A percentile compares a stretch with the other conserved stretches of the same genome.
phyloP scores from a whole-genome alignment of 139 green algal genomes.

The Chara braunii region DNA sequence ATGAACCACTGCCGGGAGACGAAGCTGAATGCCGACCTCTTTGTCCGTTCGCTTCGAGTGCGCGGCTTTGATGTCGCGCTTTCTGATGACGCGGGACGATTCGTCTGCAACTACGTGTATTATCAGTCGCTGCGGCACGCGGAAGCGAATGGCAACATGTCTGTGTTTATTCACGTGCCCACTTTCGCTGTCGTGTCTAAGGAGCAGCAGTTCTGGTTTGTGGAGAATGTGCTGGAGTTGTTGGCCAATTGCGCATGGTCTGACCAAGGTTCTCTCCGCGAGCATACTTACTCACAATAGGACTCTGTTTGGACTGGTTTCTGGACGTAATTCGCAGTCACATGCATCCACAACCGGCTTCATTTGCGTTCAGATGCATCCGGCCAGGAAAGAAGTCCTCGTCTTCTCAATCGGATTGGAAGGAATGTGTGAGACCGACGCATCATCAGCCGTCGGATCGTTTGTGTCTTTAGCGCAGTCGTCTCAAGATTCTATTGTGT shows the following conservation, averaged over 20 bases:
- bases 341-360: too few relatives aligned
- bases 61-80: conserved; percentile 13
- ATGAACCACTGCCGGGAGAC: conserved; percentile 8
- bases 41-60: conserved; percentile 4
- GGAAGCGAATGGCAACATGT: neutral
- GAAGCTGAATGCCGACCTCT: neutral
- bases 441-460: too few relatives aligned
- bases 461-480: too few relatives aligned
- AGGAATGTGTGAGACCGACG: too few relatives aligned
- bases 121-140: conserved; percentile 39
- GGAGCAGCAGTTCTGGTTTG: conserved; percentile 24
- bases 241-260: conserved; percentile 24
- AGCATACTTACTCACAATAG: too few relatives aligned
- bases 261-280: too few relatives aligned
- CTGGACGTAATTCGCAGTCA: too few relatives aligned
- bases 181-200: conserved; percentile 29
- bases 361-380: too few relatives aligned
- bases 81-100: conserved; percentile 32
- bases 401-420: too few relatives aligned
- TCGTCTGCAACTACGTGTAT: conserved; percentile 45
- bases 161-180: conserved; percentile 38
- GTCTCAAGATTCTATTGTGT: too few relatives aligned
- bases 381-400: too few relatives aligned
- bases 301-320: too few relatives aligned
- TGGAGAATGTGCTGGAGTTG: conserved; percentile 13